A percentile compares a stretch with the other conserved stretches of the same genome.
Conservation (phyloP, 495 filamentous ascomycete species). For the Neurospora intermedia region DNA sequence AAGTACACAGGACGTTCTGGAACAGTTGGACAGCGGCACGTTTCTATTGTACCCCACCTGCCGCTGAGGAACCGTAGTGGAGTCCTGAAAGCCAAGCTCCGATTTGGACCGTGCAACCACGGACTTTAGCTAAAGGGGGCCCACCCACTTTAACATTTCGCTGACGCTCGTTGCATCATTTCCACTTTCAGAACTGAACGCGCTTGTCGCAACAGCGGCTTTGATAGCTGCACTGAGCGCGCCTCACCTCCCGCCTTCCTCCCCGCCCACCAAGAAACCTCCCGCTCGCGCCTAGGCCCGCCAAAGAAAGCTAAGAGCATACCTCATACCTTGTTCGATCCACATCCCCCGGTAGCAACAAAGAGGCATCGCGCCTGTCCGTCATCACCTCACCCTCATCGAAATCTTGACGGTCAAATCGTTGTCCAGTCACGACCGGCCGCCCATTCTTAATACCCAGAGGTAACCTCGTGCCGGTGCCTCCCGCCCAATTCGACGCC, state of each 20-base stretch:
- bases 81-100: background rate
- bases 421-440: background rate
- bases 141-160: background rate
- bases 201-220: background rate
- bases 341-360: background rate
- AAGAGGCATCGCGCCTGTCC: background rate
- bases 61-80: background rate
- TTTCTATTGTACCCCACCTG: background rate
- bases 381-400: background rate
- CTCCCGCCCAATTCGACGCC: background rate
- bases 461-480: background rate
- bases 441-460: background rate
- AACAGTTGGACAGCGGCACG: background rate
- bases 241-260: background rate
- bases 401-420: background rate
- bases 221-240: background rate
- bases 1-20: background rate
- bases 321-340: background rate
- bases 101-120: background rate
- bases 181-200: constrained; percentile 1
- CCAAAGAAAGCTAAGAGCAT: background rate
- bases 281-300: background rate
- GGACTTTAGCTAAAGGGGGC: background rate
- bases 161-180: background rate
- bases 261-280: background rate